Base-by-base conservation (phyloP, 306 rosid genomes). In the Cyamopsis tetragonoloba region DNA sequence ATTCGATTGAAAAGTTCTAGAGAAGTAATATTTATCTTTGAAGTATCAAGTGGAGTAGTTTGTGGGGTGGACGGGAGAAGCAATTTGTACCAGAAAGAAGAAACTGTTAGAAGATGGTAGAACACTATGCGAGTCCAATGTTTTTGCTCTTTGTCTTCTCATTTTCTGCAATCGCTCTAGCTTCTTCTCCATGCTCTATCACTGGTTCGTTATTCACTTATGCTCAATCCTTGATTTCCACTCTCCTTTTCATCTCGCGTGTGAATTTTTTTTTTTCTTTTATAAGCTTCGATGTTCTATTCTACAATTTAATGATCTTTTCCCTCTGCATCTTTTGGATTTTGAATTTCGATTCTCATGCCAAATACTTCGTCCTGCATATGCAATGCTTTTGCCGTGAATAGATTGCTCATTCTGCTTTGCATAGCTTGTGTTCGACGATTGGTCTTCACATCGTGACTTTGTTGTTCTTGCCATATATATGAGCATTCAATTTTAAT, bases 131-230 rank as follows among this genome's bases (percentile, higher is more conserved):
- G 39, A 34, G 9, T n/a, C 20, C 20, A 3, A 17, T 56, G 35
- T 7, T 83, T 57, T 47, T 74, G 34, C 58, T 82, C n/a, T 39
- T 58, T 79, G 70, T 70, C 55, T 54, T 87, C 27, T 63, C 73
- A 27, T 47, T 80, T 53, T 71, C 76, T 59, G 74, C 77, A 61
- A 56, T 71, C 11, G 71, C 85, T 60, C 78, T 79, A 18, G 86
- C 95, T 59, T 92, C 96, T 54, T 85, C 92, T 20, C 83, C 84
- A 46, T 89, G 98, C 76, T 77, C 96, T 5, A 32, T 66, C 53
- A 69, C 59, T 2, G 92, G 95, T 84, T 27, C 27, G 68, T 24
- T 50, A 20, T 7, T 67, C 27, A n/a, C 2, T 18, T 22, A 49
- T 69, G 42, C 70, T 57, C 59, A 7, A 27, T 9, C 32, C 46